Evolutionary conservation across 371 early-diverging fungal genomes (phyloP).

Genomic region (Syncephalastrum contaminatum): DNA sequence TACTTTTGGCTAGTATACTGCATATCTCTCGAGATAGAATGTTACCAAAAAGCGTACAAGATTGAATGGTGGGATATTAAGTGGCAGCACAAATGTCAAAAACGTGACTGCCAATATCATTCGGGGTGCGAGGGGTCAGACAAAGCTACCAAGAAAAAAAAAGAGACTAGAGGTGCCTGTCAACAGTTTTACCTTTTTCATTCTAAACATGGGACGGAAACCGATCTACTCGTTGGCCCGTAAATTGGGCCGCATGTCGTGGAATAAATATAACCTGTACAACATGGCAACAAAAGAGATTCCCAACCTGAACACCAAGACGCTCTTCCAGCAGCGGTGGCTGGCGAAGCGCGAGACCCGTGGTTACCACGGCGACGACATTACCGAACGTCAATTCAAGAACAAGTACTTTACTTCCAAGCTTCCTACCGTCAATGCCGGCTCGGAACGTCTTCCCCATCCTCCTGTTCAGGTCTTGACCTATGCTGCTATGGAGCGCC

Average conservation of each 20-base stretch:
- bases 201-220: constrained; percentile 19
- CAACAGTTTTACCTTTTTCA: too few relatives aligned
- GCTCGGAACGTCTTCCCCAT: constrained; percentile 46
- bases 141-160: too few relatives aligned
- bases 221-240: constrained; percentile 62
- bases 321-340: constrained; percentile 95
- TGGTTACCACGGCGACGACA: constrained; percentile 89
- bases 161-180: too few relatives aligned
- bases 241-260: constrained; percentile 88
- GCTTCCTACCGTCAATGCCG: constrained; percentile 70
- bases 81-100: too few relatives aligned
- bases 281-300: constrained; percentile 71
- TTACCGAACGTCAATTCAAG: constrained; percentile 85
- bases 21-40: too few relatives aligned
- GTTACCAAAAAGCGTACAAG: too few relatives aligned
- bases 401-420: constrained; percentile 67
- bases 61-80: too few relatives aligned
- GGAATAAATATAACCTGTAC: constrained; percentile 91
- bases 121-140: too few relatives aligned
- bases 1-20: too few relatives aligned
- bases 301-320: constrained; percentile 63
- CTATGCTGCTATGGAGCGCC: constrained; percentile 88
- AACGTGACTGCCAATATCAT: too few relatives aligned
- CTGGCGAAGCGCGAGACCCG: constrained; percentile 90
- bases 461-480: constrained; percentile 83